Percentiles rank a stretch among this genome's conserved stretches.
These are phyloP conservation scores for Annulohypoxylon bovei DNA, from an alignment of 495 filamentous ascomycete species.

Conservation along the genomic window DNA sequence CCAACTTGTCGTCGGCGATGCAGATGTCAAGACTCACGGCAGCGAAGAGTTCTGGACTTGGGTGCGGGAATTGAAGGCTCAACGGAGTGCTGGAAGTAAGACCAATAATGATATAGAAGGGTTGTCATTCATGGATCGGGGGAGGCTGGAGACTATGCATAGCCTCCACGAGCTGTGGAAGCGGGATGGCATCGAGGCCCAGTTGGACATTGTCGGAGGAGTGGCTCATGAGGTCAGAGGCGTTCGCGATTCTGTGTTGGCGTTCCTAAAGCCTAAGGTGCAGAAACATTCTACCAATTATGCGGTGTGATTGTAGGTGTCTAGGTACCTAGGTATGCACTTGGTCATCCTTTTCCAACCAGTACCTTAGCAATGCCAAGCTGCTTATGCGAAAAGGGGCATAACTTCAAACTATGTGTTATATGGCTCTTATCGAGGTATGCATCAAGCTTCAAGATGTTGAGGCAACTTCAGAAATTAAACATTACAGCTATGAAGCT, in stretches of 20 bases:
- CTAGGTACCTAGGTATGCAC: too few species aligned
- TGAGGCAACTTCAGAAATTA: too few species aligned
- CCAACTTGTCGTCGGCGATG: constrained; percentile 39
- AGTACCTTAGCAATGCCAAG: too few species aligned
- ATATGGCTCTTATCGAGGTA: too few species aligned
- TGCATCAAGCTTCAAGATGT: too few species aligned
- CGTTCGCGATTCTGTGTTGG: constrained; percentile 27
- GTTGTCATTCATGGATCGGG: constrained; percentile 11
- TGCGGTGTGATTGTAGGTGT: background rate
- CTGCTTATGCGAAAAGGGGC: too few species aligned
- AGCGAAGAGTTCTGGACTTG: constrained; percentile 41
- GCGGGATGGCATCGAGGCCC: constrained; percentile 28
- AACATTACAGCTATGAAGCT: too few species aligned
- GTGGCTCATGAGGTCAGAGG: constrained; percentile 29
- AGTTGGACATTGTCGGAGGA: constrained; percentile 32
- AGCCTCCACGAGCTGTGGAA: constrained; percentile 26
- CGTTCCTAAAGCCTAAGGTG: constrained; percentile 28
- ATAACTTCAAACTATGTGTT: too few species aligned
- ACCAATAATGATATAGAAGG: background rate
- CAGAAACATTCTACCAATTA: background rate
- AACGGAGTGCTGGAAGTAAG: background rate
- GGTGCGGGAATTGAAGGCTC: constrained; percentile 23
- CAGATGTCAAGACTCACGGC: constrained; percentile 32
- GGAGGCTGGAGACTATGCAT: constrained; percentile 27
- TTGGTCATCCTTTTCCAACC: too few species aligned